A percentile compares a stretch with the other conserved stretches of the same genome.
Conservation (phyloP, 257 asterid species). For the Plantago major region DNA sequence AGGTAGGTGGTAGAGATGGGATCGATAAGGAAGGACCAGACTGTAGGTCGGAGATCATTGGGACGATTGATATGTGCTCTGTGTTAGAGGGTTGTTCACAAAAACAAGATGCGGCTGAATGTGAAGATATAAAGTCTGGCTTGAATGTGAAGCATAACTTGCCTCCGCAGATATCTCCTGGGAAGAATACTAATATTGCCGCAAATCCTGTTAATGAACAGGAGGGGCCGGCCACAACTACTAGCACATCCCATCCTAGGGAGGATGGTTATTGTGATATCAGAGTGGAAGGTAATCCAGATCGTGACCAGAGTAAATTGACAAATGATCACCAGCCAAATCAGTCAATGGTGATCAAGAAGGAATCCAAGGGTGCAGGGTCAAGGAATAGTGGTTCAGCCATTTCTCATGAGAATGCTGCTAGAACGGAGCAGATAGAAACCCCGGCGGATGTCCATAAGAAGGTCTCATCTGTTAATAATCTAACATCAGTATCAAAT, state of each 20-base stretch:
- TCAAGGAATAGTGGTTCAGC: constrained; percentile 29
- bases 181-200: constrained; percentile 31
- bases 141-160: constrained; percentile 25
- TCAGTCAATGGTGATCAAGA: constrained; percentile 33
- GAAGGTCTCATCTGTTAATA: constrained; percentile 35
- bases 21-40: constrained; percentile 24
- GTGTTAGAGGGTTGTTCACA: constrained; percentile 44
- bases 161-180: constrained; percentile 29
- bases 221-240: constrained; percentile 31
- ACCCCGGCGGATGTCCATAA: constrained; percentile 24
- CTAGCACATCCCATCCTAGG: constrained; percentile 25
- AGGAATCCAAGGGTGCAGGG: constrained; percentile 38
- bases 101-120: constrained; percentile 33
- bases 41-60: constrained; percentile 32
- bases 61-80: constrained; percentile 32
- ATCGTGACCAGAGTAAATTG: constrained; percentile 25
- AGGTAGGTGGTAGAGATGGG: constrained; percentile 28
- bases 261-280: constrained; percentile 31
- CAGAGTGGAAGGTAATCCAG: constrained; percentile 31
- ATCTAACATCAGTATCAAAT: constrained; percentile 29
- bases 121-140: constrained; percentile 30
- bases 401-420: constrained; percentile 33
- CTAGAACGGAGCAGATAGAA: constrained; percentile 26
- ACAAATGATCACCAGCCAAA: constrained; percentile 47
- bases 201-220: constrained; percentile 21